Evolutionary conservation across 1,284 basidiomycete species (phyloP), one percentile per base, ranked within the genome.

Genomic region (Moesziomyces sp.): DNA sequence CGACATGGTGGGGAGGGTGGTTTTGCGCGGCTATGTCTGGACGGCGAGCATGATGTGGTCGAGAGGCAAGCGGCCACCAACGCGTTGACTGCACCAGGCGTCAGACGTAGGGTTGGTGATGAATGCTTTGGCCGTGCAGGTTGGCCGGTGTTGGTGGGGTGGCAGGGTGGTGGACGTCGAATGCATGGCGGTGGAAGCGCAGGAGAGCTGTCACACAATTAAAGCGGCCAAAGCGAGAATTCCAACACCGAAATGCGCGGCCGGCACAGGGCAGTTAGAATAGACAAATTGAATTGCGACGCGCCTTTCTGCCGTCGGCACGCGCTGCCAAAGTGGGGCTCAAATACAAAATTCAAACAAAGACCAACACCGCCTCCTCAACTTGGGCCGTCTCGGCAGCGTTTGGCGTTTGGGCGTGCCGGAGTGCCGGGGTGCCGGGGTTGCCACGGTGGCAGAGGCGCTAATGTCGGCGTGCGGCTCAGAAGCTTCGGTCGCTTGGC

Each of bases 1-100:
- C 46, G 45, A 35, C 64, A 67, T 67, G 33, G 50, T 7, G 16
- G 30, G 48, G n/a, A 16, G 19, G 30, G 8, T 28, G 42, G 24
- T 40, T 21, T 21, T 28, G 26, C 26, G 42, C 28, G 46, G 33
- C 42, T 44, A 49, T n/a, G 19, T 21, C 6, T 11, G 24, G 43
- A 10, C 19, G 10, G 40, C n/a, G 24, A 61, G 47, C 52, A 60
- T 60, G 28, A 42, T 45, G 28, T 40, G 38, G 38, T 44, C 43
- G 19, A 35, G 8, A 40, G 19, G 45, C 19, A 21, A 50, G 26
- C 21, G 7, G 30, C 11, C 26, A 13, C 30, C 30, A 33, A 13
- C 11, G 10, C 13, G 30, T 11, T 33, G 30, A 11, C 3, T 10
- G 30, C 30, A 33, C 30, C 9, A 3, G 30, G 30, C 13, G 30